phyloP scores from a whole-genome alignment of 768 basidiomycete species.

The Trametes maxima region DNA sequence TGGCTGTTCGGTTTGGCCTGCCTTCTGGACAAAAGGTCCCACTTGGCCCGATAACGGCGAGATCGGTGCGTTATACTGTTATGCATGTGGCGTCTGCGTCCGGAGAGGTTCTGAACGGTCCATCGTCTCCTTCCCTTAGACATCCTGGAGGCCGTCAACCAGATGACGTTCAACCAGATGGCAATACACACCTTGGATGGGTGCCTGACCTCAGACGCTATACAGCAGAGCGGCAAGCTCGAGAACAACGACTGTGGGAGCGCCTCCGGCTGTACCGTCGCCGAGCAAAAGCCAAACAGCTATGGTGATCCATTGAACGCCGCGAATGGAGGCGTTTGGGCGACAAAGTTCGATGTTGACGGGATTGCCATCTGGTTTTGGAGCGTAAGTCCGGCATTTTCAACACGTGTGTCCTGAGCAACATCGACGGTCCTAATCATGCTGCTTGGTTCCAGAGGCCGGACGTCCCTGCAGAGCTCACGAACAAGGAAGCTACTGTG shows the following conservation, averaged over 20 bases:
- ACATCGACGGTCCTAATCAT: no score
- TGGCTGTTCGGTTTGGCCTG: constrained; percentile 58
- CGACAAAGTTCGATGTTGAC: constrained; percentile 64
- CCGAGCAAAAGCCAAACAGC: constrained; percentile 41
- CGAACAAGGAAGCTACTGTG: constrained; percentile 33
- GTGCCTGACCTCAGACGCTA: constrained; percentile 36
- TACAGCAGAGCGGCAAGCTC: constrained; percentile 37
- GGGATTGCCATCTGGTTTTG: constrained; percentile 58
- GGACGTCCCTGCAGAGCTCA: constrained; percentile 38
- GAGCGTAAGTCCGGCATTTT: constrained; percentile 38
- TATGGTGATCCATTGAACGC: constrained; percentile 45
- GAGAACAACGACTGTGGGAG: constrained; percentile 35
- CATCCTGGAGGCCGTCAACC: constrained; percentile 64
- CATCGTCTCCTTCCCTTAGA: constrained; percentile 38
- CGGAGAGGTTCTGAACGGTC: neutral
- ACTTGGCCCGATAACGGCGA: constrained; percentile 49
- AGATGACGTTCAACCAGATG: constrained; percentile 53
- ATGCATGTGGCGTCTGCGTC: neutral
- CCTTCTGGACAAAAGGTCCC: constrained; percentile 37
- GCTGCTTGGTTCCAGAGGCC: constrained; percentile 33
- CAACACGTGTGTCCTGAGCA: neutral
- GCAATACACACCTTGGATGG: constrained; percentile 53
- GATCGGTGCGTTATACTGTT: constrained; percentile 26
- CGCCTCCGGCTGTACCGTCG: constrained; percentile 41
- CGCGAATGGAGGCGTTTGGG: constrained; percentile 65